These are phyloP conservation scores for Alliaria petiolata DNA, from an alignment of 345 rosid genomes.

Conservation along the genomic window DNA sequence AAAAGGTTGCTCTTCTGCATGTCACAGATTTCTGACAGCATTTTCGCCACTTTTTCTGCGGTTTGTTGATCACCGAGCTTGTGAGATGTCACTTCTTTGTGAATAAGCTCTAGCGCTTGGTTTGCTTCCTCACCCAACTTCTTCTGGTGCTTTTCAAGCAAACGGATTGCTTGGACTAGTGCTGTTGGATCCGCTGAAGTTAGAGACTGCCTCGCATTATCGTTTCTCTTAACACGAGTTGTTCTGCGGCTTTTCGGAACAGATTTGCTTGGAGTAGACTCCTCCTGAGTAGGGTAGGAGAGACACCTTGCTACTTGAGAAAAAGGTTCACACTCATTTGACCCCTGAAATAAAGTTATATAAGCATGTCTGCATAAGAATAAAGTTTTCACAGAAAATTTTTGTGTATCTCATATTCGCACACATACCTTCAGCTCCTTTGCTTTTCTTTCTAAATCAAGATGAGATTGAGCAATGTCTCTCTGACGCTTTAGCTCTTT, in stretches of 20 bases:
- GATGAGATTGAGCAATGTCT: conserved; percentile 79
- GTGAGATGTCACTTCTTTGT: conserved; percentile 83
- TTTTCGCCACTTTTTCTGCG: conserved; percentile 68
- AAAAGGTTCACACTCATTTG: conserved; percentile 54
- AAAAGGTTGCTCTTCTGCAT: conserved; percentile 58
- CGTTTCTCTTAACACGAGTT: conserved; percentile 42
- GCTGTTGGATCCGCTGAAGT: conserved; percentile 70
- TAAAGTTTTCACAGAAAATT: not conserved
- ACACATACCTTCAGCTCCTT: conserved; percentile 65
- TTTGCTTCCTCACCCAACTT: conserved; percentile 90
- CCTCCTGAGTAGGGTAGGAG: conserved; percentile 48
- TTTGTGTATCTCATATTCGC: not conserved
- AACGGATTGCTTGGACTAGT: conserved; percentile 77
- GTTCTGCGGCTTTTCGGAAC: conserved; percentile 39
- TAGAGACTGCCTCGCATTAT: conserved; percentile 54
- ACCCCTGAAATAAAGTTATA: conserved; percentile 39
- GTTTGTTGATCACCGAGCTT: conserved; percentile 76
- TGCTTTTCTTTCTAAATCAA: conserved; percentile 68
- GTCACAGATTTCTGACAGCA: conserved; percentile 79
- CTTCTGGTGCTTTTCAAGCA: conserved; percentile 80
- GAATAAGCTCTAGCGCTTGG: conserved; percentile 86
- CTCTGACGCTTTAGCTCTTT: conserved; percentile 93
- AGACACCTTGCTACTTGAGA: conserved; percentile 72
- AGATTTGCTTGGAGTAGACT: conserved; percentile 36
- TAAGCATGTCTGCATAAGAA: not conserved